A percentile compares a stretch with the other conserved stretches of the same genome.
Evolutionary conservation across 2,329 filamentous ascomycete species (phyloP).

Genomic region (Magnaporthiopsis rhizophila): DNA sequence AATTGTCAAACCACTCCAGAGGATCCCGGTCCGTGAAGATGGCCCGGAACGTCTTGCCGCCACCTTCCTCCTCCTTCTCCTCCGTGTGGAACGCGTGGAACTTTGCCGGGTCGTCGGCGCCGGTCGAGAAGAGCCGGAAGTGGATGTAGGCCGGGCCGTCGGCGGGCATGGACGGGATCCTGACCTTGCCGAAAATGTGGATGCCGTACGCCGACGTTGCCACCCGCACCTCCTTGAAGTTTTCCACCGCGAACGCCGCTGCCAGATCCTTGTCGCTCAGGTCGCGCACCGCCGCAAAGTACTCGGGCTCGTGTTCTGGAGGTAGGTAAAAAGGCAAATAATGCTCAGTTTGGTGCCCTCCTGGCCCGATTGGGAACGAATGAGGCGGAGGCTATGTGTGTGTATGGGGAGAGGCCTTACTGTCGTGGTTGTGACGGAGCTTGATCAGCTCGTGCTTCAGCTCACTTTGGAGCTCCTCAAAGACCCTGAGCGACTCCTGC

Average conservation of each 20-base stretch:
- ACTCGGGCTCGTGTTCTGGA: constrained; percentile 45
- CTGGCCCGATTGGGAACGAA: not conserved
- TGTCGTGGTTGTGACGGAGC: constrained; percentile 36
- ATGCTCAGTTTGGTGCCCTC: not conserved
- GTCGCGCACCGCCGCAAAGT: constrained; percentile 40
- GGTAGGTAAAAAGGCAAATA: no score
- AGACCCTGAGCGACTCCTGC: constrained; percentile 42
- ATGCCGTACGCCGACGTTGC: constrained; percentile 38
- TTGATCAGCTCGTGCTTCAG: constrained; percentile 43
- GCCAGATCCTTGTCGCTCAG: constrained; percentile 29
- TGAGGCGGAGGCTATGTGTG: not conserved
- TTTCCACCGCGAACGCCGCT: constrained; percentile 26
- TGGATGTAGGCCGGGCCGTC: constrained; percentile 30
- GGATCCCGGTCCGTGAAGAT: constrained; percentile 38
- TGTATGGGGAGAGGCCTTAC: constrained; percentile 19
- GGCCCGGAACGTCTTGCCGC: constrained; percentile 34
- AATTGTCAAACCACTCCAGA: constrained; percentile 48
- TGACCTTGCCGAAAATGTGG: constrained; percentile 41
- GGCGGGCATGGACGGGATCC: constrained; percentile 32
- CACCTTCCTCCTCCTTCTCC: constrained; percentile 28
- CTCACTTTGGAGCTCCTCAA: constrained; percentile 39
- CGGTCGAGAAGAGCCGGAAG: constrained; percentile 38
- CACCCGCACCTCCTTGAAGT: constrained; percentile 36
- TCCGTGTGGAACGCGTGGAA: constrained; percentile 42
- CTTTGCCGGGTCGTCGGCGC: constrained; percentile 28